Evolutionary conservation across 306 rosid genomes (phyloP), one percentile per base, ranked within the genome.

Genomic region (Parietaria judaica): DNA sequence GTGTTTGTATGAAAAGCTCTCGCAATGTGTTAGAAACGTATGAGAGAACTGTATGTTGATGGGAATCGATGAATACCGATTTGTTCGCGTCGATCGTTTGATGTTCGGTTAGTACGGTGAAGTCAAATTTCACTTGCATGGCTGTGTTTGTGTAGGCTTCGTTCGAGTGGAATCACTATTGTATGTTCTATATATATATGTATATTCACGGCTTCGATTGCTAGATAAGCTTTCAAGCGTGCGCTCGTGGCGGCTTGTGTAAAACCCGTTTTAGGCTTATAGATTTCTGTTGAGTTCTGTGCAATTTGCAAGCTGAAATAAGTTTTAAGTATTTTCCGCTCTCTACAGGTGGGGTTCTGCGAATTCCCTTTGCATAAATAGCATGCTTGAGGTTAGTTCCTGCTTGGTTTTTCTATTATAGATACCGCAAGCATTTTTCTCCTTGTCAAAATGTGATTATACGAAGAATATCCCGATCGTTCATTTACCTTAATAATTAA

Each of bases 371-470:
- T 92, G 88, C 84, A 88, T 92, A 65, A 88, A 83, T 64, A 64
- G 64, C 78, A 92, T 92, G 99, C 94, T 92, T 79, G 86, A 88
- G 95, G 99, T 92, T 45, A 56, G 73, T 71, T 76, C 67, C 55
- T 44, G 31, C 31, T 23, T 23, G 48, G 67, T 7, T 4, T 17
- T 23, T 23, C 31, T 23, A 34, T 52, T 23, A 23, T 23, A 23
- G 31, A 23, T 23, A 23, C 31, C 31, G 2, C 31, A 39, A 47
- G 59, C 63, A 36, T 58, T 6, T 51, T 36, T 45, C 66, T 23
- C 10, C 74, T 17, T 63, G 31, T 56, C 48, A 36, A 41, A 57
- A 66, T 69, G 60, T 51, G 45, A 36, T 63, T 56, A 4, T 70
- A 36, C 69, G 31, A 23, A 23, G 31, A 23, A 23, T 23, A 23